These are phyloP conservation scores for Tolypocladium pustulatum DNA, from an alignment of 2,329 filamentous ascomycete genomes.

Conservation along the genomic window DNA sequence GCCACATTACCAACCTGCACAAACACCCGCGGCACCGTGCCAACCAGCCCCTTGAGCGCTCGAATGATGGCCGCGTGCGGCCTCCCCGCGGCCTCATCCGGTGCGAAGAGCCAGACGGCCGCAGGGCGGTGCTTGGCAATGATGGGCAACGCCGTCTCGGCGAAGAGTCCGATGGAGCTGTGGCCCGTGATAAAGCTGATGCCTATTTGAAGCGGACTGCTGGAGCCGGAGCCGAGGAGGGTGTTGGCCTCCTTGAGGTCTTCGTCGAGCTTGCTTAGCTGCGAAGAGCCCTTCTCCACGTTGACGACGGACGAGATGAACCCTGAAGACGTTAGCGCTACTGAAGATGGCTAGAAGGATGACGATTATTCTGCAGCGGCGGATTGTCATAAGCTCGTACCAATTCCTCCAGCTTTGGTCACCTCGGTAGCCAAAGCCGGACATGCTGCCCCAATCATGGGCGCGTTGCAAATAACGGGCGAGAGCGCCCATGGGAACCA, in stretches of 20 bases:
- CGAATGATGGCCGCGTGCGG: slow-evolving; percentile 25
- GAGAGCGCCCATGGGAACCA: slow-evolving; percentile 19
- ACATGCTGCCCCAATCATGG: slow-evolving; percentile 23
- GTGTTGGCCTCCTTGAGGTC: slow-evolving; percentile 18
- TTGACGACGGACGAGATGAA: slow-evolving; percentile 22
- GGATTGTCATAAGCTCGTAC: slow-evolving; percentile 10
- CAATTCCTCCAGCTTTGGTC: slow-evolving; percentile 26
- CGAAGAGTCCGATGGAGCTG: slow-evolving; percentile 26
- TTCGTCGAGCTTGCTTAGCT: slow-evolving; percentile 20
- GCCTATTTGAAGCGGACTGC: slow-evolving; percentile 46
- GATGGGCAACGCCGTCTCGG: slow-evolving; percentile 34
- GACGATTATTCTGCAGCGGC: background rate
- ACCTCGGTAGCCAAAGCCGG: slow-evolving; percentile 26
- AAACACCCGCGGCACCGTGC: slow-evolving; percentile 35
- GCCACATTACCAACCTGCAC: slow-evolving; percentile 51
- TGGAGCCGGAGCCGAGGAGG: slow-evolving; percentile 15
- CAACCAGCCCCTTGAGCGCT: slow-evolving; percentile 17
- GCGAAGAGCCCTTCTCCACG: slow-evolving; percentile 16
- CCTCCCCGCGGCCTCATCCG: slow-evolving; percentile 24
- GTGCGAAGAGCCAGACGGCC: slow-evolving; percentile 59
- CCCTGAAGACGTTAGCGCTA: slow-evolving; percentile 8
- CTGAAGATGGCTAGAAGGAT: background rate
- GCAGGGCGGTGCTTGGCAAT: slow-evolving; percentile 42
- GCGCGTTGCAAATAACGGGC: slow-evolving; percentile 23
- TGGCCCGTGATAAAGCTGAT: slow-evolving; percentile 45